Evolutionary conservation across 495 filamentous ascomycete genomes (phyloP), one percentile per base, ranked within the genome.

Genomic region (Parathielavia appendiculata): DNA sequence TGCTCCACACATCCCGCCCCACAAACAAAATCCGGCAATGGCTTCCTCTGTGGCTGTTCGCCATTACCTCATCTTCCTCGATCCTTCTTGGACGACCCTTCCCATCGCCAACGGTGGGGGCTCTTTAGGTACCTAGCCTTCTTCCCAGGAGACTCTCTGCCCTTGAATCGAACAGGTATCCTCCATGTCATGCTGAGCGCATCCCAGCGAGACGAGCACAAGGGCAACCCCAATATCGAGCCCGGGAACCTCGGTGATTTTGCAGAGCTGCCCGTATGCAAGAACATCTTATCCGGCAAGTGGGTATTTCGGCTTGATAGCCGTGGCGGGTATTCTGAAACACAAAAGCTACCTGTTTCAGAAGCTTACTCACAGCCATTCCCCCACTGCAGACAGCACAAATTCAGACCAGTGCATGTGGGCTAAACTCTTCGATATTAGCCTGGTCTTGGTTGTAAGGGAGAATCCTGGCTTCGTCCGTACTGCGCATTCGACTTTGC

Each of bases 301-400:
- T 44, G 46, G 30, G 20, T 26, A 30, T 40, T 40, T 32, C 50
- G 6, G 35, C 51, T 53, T 41, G 57, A 63, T 60, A 45, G 39
- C 45, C 49, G 51, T 51, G 51, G 53, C 51, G 46, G 34, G 52
- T 51, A 63, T 48, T 59, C 44, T 56, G 57, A 63, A 63, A 63
- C 61, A 56, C 48, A 40, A 55, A 39, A 43, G 51, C 38, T 56
- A 34, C 41, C 36, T 50, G 60, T 63, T 41, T 59, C 60, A 63
- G 57, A 48, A 46, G 52, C 26, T 50, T 12, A 41, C 56, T 39
- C 26, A 43, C 36, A 20, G 14, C 14, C 38, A n/a, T 17, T 10
- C 51, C 38, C 20, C 22, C 36, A 34, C 51, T 36, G 14, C 38
- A 19, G 38, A 38, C 46, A 41, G 38, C 52, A 20, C 52, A 43